These are phyloP conservation scores for Agaricus blazei DNA, from an alignment of 768 basidiomycete species.

Conservation along the genomic window DNA sequence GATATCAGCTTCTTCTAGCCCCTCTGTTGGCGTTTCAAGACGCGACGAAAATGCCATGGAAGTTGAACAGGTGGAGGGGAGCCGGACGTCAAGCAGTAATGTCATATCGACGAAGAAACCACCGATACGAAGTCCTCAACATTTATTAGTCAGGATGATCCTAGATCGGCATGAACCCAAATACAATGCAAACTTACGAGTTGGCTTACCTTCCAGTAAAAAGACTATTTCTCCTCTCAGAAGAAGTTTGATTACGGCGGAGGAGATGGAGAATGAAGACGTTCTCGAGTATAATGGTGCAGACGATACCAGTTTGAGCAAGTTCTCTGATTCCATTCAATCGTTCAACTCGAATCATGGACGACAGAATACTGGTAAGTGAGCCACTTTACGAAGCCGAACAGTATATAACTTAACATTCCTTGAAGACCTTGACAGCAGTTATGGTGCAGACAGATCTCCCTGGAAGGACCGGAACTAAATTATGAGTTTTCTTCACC, in stretches of 20 bases:
- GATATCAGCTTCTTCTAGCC: not conserved
- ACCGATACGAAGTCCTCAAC: slow-evolving; percentile 3
- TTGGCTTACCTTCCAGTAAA: not conserved
- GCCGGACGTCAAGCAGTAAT: not conserved
- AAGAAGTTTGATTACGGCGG: not conserved
- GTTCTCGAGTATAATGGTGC: not conserved
- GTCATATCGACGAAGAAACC: not conserved
- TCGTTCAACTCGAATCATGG: not conserved
- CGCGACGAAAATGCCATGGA: not conserved
- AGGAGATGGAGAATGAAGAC: not conserved
- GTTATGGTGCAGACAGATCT: too few relatives aligned
- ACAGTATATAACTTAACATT: too few relatives aligned
- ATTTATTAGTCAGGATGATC: slow-evolving; percentile 9
- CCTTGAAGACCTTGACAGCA: too few relatives aligned
- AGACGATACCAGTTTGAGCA: not conserved
- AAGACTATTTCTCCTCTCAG: not conserved
- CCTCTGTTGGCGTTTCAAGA: not conserved
- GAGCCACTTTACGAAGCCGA: too few relatives aligned
- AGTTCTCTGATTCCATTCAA: not conserved
- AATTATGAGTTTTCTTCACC: too few relatives aligned
- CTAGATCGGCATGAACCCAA: slow-evolving; percentile 8
- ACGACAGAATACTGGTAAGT: not conserved
- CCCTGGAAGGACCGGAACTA: too few relatives aligned
- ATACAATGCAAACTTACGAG: slow-evolving; percentile 1
- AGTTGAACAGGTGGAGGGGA: not conserved